A percentile compares a stretch with the other conserved stretches of the same genome.
Conservation (phyloP, 306 rosid genomes). For the Begonia fuchsioides region DNA sequence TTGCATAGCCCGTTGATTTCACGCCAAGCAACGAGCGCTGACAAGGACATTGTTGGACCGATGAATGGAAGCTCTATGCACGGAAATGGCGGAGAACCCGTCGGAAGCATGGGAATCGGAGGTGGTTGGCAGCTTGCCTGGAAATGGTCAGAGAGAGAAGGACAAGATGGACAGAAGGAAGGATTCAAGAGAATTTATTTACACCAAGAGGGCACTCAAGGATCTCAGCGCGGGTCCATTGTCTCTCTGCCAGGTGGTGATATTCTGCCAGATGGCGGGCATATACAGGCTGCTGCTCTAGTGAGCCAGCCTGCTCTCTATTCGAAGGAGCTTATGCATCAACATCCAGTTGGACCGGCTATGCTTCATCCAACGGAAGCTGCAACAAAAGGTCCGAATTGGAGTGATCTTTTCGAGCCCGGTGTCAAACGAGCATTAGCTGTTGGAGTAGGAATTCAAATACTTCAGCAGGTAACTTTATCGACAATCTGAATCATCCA, state of each 20-base stretch:
- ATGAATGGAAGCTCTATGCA: slow-evolving; percentile 41
- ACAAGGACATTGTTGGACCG: slow-evolving; percentile 50
- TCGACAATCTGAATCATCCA: slow-evolving; percentile 2
- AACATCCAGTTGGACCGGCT: slow-evolving; percentile 73
- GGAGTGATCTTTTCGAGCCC: slow-evolving; percentile 55
- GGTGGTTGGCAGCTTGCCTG: slow-evolving; percentile 98
- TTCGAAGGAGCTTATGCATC: slow-evolving; percentile 38
- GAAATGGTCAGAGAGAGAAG: slow-evolving; percentile 85
- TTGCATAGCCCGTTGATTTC: slow-evolving; percentile 76
- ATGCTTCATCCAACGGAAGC: slow-evolving; percentile 22
- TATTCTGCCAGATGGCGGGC: slow-evolving; percentile 38
- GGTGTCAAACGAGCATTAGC: slow-evolving; percentile 76
- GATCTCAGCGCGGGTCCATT: slow-evolving; percentile 61
- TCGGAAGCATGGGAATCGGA: slow-evolving; percentile 73
- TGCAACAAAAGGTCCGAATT: slow-evolving; percentile 27
- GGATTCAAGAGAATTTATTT: slow-evolving; percentile 79
- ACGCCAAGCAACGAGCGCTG: slow-evolving; percentile 75
- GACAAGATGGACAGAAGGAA: slow-evolving; percentile 62
- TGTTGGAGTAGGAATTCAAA: slow-evolving; percentile 83
- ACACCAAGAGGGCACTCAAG: slow-evolving; percentile 71
- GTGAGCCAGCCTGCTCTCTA: slow-evolving; percentile 54
- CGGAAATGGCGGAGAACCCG: slow-evolving; percentile 47
- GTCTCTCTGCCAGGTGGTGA: slow-evolving; percentile 65
- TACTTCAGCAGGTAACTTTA: slow-evolving; percentile 74
- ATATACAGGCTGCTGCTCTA: slow-evolving; percentile 58